A percentile compares a stretch with the other conserved stretches of the same genome.
Conservation (phyloP, 192 early-diverging fungal species). For the Rhizoclosmatium sp. region DNA sequence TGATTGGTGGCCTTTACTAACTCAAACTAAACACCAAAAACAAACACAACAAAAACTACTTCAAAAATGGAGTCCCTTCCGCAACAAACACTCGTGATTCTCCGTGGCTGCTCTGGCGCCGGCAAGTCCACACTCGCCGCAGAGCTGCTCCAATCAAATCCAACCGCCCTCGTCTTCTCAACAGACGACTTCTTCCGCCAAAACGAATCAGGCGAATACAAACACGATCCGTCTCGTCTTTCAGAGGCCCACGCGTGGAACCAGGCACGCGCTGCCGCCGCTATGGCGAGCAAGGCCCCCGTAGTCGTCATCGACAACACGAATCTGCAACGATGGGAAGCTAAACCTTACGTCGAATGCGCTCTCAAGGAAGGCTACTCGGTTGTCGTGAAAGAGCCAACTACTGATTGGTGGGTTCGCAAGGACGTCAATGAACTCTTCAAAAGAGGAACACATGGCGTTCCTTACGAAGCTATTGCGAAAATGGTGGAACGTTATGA, state of each 20-base stretch:
- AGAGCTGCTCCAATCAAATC: neutral
- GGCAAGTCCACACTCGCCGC: constrained; percentile 58
- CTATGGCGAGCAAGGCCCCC: constrained; percentile 5
- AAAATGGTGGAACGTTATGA: constrained; percentile 57
- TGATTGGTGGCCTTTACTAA: neutral
- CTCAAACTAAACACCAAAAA: too few species aligned
- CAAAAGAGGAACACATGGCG: constrained; percentile 48
- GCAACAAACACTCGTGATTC: neutral
- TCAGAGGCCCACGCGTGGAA: constrained; percentile 53
- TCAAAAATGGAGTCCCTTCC: neutral
- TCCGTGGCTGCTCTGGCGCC: constrained; percentile 43
- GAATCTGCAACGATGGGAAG: constrained; percentile 51
- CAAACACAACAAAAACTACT: too few species aligned
- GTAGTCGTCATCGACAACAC: constrained; percentile 64
- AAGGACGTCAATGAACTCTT: constrained; percentile 47
- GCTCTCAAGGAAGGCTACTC: constrained; percentile 44
- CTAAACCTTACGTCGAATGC: constrained; percentile 51
- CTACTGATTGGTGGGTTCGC: constrained; percentile 51
- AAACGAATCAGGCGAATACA: constrained; percentile 25
- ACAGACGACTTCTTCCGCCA: constrained; percentile 59
- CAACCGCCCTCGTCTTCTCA: constrained; percentile 41
- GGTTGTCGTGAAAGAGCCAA: constrained; percentile 49
- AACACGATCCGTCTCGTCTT: constrained; percentile 47
- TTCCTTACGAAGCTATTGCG: constrained; percentile 45
- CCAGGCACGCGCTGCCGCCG: constrained; percentile 39